Base-by-base conservation (phyloP, 352 stramenopile genomes). In the Pythium dissotocum region DNA sequence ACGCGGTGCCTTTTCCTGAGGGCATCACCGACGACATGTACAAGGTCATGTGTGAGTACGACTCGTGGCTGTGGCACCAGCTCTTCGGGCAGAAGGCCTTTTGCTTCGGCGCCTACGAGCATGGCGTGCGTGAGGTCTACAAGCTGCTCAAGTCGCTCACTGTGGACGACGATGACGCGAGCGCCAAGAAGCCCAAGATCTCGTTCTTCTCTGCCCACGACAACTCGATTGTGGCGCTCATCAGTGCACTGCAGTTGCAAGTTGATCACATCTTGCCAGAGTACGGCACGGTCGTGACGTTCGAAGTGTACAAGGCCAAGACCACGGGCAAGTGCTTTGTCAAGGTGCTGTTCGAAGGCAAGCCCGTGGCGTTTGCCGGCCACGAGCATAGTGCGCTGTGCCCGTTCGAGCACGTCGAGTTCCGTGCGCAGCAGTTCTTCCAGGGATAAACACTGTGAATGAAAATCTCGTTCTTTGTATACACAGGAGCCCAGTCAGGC, bases 131-230 rank as follows among this genome's bases (percentile, higher is more conserved):
- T 12, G 72, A 88, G 58, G 73, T 93, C 1, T 88, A 88, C 63
- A 58, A 65, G 7, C 81, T 90, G 46, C 75, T 89, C 24, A 18
- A 57, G 33, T 65, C 54, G 14, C 55, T 64, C 42, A 65, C 51
- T 24, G 54, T 28, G 44, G 44, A 52, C 38, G 38, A 69, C 30
- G 30, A 10, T 1, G 44, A 36, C 0, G 48, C 65, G 18, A 30
- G 28, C 28, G 73, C 67, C 10, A 55, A 78, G 26, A 64, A 78
- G 52, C 58, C 28, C 55, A 67, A 58, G 38, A 63, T 95, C n/a
- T 78, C 85, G 32, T 90, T 95, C 71, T 93, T 93, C 72, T 95
- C 87, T 21, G 85, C 85, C 1, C 87, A 95, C 59, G 85, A 95
- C 73, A 93, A 93, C 69, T 91, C 87, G 46, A 89, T 95, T 71